Conservation (phyloP, 108 stramenopile species). For the Thalassiosira profunda region DNA sequence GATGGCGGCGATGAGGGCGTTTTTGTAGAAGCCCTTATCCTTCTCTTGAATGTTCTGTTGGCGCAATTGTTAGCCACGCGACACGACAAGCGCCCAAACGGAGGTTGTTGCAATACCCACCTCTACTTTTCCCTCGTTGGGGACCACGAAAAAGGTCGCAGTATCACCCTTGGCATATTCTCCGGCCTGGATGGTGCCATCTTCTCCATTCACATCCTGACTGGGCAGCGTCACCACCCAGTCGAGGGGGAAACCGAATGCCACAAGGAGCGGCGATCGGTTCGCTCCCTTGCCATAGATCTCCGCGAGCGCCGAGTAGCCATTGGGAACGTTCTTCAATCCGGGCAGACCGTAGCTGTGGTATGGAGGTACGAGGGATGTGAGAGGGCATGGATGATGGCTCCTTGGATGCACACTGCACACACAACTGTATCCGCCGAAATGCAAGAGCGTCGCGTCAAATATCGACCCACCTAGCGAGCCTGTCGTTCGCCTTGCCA, state of each 20-base stretch:
- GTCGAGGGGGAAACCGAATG: slow-evolving; percentile 86
- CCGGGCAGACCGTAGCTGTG: slow-evolving; percentile 83
- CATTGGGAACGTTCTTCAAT: slow-evolving; percentile 66
- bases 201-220: slow-evolving; percentile 95
- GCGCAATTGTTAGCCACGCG: neutral
- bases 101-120: too few relatives aligned
- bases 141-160: slow-evolving; percentile 88
- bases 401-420: too few relatives aligned
- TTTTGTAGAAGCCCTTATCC: slow-evolving; percentile 71
- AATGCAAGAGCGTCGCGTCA: too few relatives aligned
- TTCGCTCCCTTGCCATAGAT: slow-evolving; percentile 88
- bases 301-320: slow-evolving; percentile 87
- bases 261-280: slow-evolving; percentile 88
- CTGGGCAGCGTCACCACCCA: slow-evolving; percentile 93
- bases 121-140: slow-evolving; percentile 65
- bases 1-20: slow-evolving; percentile 72
- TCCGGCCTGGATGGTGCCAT: slow-evolving; percentile 94
- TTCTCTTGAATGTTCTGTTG: slow-evolving; percentile 60
- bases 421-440: neutral
- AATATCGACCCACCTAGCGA: slow-evolving; percentile 48
- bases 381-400: too few relatives aligned
- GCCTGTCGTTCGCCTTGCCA: slow-evolving; percentile 77
- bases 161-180: slow-evolving; percentile 98
- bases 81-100: slow-evolving; percentile 7
- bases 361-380: neutral